Evolutionary conservation across 75 land plant genomes (phyloP).

Genomic region (Chamaecyparis obtusa): DNA sequence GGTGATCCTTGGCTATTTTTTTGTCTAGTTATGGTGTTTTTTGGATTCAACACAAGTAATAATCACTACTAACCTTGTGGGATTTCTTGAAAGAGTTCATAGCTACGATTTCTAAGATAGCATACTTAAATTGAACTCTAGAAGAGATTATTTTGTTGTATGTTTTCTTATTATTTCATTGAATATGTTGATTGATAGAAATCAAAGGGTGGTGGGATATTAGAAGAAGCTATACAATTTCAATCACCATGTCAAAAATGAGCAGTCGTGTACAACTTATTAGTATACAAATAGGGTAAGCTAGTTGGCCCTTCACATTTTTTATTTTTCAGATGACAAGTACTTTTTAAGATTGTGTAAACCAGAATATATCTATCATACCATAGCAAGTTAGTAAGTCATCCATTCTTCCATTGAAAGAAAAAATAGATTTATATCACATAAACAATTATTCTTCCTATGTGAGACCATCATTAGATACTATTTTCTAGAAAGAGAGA

Average conservation of each 20-base stretch:
- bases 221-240: not conserved
- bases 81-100: no score
- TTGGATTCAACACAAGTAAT: not conserved
- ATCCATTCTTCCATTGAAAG: not conserved
- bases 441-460: not conserved
- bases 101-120: not conserved
- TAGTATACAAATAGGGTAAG: constrained; percentile 7
- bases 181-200: not conserved
- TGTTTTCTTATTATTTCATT: not conserved
- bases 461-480: not conserved
- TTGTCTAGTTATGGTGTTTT: constrained; percentile 9
- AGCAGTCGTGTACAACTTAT: not conserved
- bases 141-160: not conserved
- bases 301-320: not conserved
- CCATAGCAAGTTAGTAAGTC: not conserved
- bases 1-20: constrained; percentile 19
- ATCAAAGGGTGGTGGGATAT: not conserved
- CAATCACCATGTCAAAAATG: not conserved
- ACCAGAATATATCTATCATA: not conserved
- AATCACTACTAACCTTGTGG: not conserved
- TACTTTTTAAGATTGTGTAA: not conserved
- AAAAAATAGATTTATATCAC: not conserved
- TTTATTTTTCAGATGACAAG: not conserved
- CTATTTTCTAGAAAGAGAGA: not conserved
- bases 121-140: not conserved